Conservation (phyloP, 83 land plant genomes). For the Isoetes engelmannii region DNA sequence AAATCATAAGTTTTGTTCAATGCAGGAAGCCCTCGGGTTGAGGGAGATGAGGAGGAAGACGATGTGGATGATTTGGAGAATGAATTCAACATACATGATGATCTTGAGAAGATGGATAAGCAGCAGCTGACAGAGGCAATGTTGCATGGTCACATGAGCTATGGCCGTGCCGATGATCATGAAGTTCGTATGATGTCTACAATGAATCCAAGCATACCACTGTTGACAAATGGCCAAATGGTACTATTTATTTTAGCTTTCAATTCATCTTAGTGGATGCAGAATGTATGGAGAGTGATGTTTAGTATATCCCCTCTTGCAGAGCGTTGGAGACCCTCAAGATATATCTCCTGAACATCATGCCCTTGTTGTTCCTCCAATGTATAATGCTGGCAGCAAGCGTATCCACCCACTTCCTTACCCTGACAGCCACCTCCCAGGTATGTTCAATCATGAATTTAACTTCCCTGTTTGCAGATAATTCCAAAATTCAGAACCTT, state of each 20-base stretch:
- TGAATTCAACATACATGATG: conserved; percentile 46
- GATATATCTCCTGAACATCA: conserved; percentile 65
- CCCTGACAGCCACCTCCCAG: conserved; percentile 58
- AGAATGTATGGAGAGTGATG: neutral
- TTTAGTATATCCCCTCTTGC: neutral
- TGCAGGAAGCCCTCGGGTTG: conserved; percentile 73
- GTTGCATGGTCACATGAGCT: conserved; percentile 60
- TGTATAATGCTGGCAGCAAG: conserved; percentile 44
- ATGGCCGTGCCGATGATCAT: conserved; percentile 50
- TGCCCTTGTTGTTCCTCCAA: conserved; percentile 65
- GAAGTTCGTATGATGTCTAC: conserved; percentile 50
- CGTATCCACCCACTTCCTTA: conserved; percentile 62
- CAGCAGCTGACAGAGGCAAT: conserved; percentile 67
- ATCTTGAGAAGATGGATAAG: conserved; percentile 51
- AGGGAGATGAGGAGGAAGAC: conserved; percentile 69
- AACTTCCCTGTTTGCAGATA: neutral
- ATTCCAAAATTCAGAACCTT: neutral
- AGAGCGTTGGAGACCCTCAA: conserved; percentile 63
- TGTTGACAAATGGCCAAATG: conserved; percentile 53
- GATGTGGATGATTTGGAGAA: conserved; percentile 53
- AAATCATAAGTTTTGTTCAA: neutral
- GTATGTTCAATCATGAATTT: conserved; percentile 18
- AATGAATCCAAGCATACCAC: conserved; percentile 50
- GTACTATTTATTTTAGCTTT: conserved; percentile 22
- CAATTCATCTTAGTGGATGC: neutral